phyloP scores from a whole-genome alignment of 768 basidiomycete species.

The Xerocomellus intermedius region DNA sequence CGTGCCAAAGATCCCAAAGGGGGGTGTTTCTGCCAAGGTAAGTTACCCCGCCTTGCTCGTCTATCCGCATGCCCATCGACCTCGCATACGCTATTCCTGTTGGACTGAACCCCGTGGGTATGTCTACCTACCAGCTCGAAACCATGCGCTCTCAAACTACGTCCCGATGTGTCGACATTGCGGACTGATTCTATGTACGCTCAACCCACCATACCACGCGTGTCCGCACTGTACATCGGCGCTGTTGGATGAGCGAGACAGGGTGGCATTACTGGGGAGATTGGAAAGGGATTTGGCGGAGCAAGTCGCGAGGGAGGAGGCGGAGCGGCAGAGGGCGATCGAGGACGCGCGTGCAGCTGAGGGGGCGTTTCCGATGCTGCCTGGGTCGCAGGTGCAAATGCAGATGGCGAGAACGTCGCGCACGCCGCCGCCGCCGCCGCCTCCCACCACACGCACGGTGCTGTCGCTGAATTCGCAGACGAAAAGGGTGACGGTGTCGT shows the following conservation, averaged over 20 bases:
- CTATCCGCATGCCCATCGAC: background rate
- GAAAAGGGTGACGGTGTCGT: constrained; percentile 51
- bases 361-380: constrained; percentile 63
- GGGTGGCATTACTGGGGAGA: constrained; percentile 38
- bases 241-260: constrained; percentile 37
- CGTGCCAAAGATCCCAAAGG: constrained; percentile 52
- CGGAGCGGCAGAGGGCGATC: constrained; percentile 43
- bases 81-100: background rate
- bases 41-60: background rate
- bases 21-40: constrained; percentile 73
- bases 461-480: constrained; percentile 55
- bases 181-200: constrained; percentile 59
- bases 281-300: constrained; percentile 45
- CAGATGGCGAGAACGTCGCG: constrained; percentile 11
- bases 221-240: constrained; percentile 53
- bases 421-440: constrained; percentile 21
- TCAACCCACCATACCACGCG: constrained; percentile 52
- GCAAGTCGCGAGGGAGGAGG: constrained; percentile 47
- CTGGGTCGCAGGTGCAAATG: constrained; percentile 7
- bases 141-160: constrained; percentile 57
- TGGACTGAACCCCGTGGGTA: background rate
- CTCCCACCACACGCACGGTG: constrained; percentile 52
- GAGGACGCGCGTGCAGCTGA: constrained; percentile 49
- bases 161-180: constrained; percentile 55
- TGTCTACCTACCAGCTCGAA: constrained; percentile 42